Evolutionary conservation across 2,329 filamentous ascomycete species (phyloP).

Genomic region (Stachybotrys chartarum): DNA sequence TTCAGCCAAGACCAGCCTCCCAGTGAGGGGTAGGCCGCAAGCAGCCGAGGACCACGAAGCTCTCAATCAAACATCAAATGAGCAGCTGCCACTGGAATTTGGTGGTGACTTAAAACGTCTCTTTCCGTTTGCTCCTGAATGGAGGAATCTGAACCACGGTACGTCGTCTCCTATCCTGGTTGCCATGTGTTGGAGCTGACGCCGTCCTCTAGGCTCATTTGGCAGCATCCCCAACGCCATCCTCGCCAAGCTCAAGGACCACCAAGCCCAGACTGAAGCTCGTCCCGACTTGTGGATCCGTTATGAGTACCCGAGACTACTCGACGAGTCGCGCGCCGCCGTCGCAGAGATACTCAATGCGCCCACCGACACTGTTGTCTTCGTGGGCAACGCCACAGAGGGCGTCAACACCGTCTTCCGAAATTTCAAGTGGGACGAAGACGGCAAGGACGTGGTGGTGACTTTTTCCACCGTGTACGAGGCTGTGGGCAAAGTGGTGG

Average conservation of each 20-base stretch:
- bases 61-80: not conserved
- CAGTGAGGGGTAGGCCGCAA: constrained; percentile 10
- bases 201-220: constrained; percentile 56
- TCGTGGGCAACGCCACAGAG: constrained; percentile 75
- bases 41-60: not conserved
- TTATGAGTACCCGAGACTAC: constrained; percentile 52
- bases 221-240: constrained; percentile 65
- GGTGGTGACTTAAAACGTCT: constrained; percentile 45
- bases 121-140: constrained; percentile 63
- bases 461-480: constrained; percentile 76
- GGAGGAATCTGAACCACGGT: constrained; percentile 75
- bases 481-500: constrained; percentile 66
- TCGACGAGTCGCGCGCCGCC: constrained; percentile 62
- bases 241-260: constrained; percentile 49
- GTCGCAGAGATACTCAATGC: constrained; percentile 61
- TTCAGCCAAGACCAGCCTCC: constrained; percentile 4
- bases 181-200: not conserved
- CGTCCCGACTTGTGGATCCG: constrained; percentile 71
- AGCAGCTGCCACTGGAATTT: constrained; percentile 14
- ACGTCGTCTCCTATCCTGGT: constrained; percentile 9
- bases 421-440: constrained; percentile 59
- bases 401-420: constrained; percentile 75
- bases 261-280: constrained; percentile 60
- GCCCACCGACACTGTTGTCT: constrained; percentile 59
- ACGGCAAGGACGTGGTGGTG: constrained; percentile 71